A percentile compares a stretch with the other conserved stretches of the same genome.
Evolutionary conservation across 2,329 filamentous ascomycete genomes (phyloP).

Genomic region (Trichophyton mentagrophytes): DNA sequence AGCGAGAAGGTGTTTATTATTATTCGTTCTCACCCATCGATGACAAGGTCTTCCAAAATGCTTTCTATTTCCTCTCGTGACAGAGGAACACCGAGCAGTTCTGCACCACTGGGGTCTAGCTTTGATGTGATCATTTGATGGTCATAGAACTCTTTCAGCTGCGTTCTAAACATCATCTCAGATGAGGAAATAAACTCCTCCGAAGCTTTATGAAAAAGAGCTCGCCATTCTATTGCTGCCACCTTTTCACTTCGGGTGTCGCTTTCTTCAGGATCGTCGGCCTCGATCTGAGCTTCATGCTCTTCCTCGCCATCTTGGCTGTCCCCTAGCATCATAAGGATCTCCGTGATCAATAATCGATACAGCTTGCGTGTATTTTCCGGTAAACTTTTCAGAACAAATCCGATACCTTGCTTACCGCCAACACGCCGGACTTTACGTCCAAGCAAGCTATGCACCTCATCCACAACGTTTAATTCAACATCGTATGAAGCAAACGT

Average conservation of each 20-base stretch:
- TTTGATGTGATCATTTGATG: conserved; percentile 92
- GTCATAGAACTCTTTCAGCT: conserved; percentile 95
- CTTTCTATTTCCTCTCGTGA: conserved; percentile 76
- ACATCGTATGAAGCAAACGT: conserved; percentile 65
- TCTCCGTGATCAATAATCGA: conserved; percentile 69
- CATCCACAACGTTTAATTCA: conserved; percentile 76
- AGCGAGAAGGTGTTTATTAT: not conserved
- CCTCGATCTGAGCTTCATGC: conserved; percentile 34
- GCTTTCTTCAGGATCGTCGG: conserved; percentile 21
- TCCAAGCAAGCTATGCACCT: conserved; percentile 76
- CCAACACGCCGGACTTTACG: conserved; percentile 66
- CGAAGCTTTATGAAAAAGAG: conserved; percentile 86
- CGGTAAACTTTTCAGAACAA: conserved; percentile 77
- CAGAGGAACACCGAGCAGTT: conserved; percentile 75
- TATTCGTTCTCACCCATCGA: conserved; percentile 18
- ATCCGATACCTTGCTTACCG: conserved; percentile 81
- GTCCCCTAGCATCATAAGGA: conserved; percentile 56
- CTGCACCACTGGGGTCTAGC: conserved; percentile 73
- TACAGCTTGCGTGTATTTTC: conserved; percentile 87
- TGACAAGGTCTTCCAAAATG: conserved; percentile 62
- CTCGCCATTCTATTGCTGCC: conserved; percentile 72
- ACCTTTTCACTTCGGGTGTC: conserved; percentile 20
- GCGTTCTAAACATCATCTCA: conserved; percentile 85
- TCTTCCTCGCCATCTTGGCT: conserved; percentile 40
- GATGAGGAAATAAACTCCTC: conserved; percentile 96